Base-by-base conservation (phyloP, 768 basidiomycete genomes). In the Trametes cinnabarina region DNA sequence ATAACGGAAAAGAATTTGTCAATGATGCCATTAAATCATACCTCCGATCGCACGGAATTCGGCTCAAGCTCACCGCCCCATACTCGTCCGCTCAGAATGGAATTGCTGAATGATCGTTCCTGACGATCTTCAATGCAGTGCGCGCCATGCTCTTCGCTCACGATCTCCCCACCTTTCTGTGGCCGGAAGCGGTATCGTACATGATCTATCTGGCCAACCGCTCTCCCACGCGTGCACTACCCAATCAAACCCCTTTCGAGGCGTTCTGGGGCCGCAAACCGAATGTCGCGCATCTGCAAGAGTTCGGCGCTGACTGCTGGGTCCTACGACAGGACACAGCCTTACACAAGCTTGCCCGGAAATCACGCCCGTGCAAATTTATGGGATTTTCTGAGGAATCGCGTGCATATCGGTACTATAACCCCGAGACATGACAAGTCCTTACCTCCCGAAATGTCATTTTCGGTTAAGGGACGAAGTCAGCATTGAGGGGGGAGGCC, bases 121-220 rank as follows among this genome's bases (percentile, higher is more conserved):
- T 42, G 8, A 67, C 61, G 14, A 3, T 55, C 17, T 3, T 40
- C 32, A 19, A 56, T 1, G 7, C 3, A 17, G 54, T n/a, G 2
- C 41, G 47, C 19, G 43, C 59, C 3, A 51, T 61, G 23, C 49
- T 57, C 6, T 5, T 51, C 28, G 48, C 35, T 64, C 68, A 70
- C 30, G 66, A 71, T 0, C 51, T 79, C 2, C 77, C 76, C 1
- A 63, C 60, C 17, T 63, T 34, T 26, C 65, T 80, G 0, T 82
- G 77, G 79, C 74, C 70, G 2, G 70, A 78, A 23, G 74, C 73
- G 0, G 63, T 73, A 0, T 50, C 47, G 0, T 69, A 79, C 55
- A 71, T 68, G 0, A 64, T 72, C 0, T 79, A 74, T 69, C 32
- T 79, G 23, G 66, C 70, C 57, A 79, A 79, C 56, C 37, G 70